A percentile compares a stretch with the other conserved stretches of the same genome.
Conservation (phyloP, 139 green algal genomes). For the Chlamydomonas incerta region DNA sequence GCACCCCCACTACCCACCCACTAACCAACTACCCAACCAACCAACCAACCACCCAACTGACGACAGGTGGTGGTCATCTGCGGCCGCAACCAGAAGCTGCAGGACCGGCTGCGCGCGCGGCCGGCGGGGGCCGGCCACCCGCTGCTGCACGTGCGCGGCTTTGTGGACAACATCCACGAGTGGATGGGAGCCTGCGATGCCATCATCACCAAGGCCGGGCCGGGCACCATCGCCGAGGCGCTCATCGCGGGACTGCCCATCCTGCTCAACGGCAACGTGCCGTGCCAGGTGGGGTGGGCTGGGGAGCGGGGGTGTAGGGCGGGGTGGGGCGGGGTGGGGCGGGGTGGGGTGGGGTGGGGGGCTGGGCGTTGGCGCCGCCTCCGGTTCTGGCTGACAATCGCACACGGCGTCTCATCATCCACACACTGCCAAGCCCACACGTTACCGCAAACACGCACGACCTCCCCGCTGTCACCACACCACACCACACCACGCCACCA, state of each 20-base stretch:
- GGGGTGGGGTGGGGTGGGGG: too few species aligned
- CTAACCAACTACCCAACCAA: too few species aligned
- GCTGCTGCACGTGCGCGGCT: conserved; percentile 64
- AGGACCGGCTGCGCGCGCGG: conserved; percentile 66
- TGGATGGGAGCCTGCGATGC: conserved; percentile 91
- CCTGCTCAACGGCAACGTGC: conserved; percentile 96
- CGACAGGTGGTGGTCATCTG: conserved; percentile 93
- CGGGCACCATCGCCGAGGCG: conserved; percentile 97
- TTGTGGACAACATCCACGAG: conserved; percentile 96
- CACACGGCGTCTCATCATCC: too few species aligned
- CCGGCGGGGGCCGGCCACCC: conserved; percentile 23
- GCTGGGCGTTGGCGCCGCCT: too few species aligned
- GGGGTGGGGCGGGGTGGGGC: too few species aligned
- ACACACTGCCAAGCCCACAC: too few species aligned
- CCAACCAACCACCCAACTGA: too few species aligned
- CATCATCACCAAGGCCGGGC: conserved; percentile 93
- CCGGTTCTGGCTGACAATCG: too few species aligned
- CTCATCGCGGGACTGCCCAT: conserved; percentile 95
- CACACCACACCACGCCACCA: too few species aligned
- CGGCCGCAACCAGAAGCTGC: conserved; percentile 91
- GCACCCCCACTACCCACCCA: too few species aligned
- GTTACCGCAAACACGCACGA: too few species aligned
- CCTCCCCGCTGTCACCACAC: too few species aligned
- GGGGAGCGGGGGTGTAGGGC: not conserved
- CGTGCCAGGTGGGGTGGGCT: conserved; percentile 88